A percentile compares a stretch with the other conserved stretches of the same genome.
Conservation (phyloP, 2,329 filamentous ascomycete species). For the Clarireedia paspali region DNA sequence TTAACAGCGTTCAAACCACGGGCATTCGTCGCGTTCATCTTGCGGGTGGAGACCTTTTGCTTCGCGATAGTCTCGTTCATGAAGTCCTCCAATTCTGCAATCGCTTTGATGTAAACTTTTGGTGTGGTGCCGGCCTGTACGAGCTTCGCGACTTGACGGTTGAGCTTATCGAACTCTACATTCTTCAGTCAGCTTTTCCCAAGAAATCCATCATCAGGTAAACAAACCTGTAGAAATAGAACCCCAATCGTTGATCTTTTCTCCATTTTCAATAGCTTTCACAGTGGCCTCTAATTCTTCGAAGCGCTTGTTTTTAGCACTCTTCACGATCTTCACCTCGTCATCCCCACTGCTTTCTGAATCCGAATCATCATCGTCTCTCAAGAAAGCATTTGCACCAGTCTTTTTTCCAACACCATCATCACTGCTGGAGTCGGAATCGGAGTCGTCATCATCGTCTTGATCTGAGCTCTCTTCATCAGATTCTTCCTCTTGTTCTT, state of each 20-base stretch:
- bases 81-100: conserved; percentile 88
- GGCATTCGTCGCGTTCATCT: conserved; percentile 96
- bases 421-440: conserved; percentile 46
- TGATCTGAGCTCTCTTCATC: conserved; percentile 40
- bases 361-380: conserved; percentile 66
- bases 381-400: conserved; percentile 80
- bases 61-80: conserved; percentile 92
- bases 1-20: conserved; percentile 94
- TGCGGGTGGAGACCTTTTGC: conserved; percentile 93
- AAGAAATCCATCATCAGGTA: conserved; percentile 15
- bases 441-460: conserved; percentile 45
- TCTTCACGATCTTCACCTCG: conserved; percentile 80
- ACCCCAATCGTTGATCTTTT: conserved; percentile 97
- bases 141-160: conserved; percentile 76
- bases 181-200: conserved; percentile 14
- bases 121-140: conserved; percentile 70
- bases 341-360: conserved; percentile 75
- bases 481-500: conserved; percentile 41
- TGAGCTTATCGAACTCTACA: conserved; percentile 89
- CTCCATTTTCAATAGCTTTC: conserved; percentile 86
- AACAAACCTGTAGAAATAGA: conserved; percentile 76
- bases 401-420: conserved; percentile 56
- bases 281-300: conserved; percentile 90
- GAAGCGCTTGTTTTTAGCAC: conserved; percentile 93
- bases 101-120: conserved; percentile 85